Conservation (phyloP, 306 rosid species). For the Adenanthera pavonina region DNA sequence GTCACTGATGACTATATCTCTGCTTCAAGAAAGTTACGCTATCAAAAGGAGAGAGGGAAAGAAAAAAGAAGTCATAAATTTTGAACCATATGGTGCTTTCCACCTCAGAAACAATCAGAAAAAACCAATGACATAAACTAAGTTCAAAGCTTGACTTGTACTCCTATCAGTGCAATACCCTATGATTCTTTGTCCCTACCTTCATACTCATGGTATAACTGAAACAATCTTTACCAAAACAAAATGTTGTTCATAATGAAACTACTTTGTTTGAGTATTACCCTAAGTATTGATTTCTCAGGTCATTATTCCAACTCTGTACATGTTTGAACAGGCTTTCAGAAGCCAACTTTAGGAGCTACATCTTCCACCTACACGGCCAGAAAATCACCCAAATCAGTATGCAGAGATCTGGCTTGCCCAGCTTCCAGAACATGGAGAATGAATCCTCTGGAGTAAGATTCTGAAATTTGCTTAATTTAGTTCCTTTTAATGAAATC, state of each 20-base stretch:
- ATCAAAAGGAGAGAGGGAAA: background rate
- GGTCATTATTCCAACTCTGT: background rate
- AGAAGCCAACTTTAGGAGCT: background rate
- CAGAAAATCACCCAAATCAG: constrained; percentile 6
- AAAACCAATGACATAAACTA: background rate
- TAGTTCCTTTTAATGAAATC: background rate
- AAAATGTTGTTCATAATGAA: background rate
- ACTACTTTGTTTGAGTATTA: background rate
- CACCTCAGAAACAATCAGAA: background rate
- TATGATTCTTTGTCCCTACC: background rate
- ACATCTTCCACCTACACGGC: constrained; percentile 28
- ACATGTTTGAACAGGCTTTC: background rate
- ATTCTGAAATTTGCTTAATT: background rate
- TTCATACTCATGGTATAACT: background rate
- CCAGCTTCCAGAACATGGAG: background rate
- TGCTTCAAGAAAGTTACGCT: background rate
- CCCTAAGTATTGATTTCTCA: background rate
- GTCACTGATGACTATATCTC: background rate
- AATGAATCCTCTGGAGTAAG: background rate
- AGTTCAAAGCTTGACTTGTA: background rate
- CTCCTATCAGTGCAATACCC: background rate
- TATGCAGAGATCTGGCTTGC: background rate
- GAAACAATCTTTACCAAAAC: background rate
- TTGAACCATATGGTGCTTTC: background rate
- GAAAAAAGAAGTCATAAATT: background rate